phyloP scores from a whole-genome alignment of 2,329 filamentous ascomycete species.

The Pseudocercospora macadamiae region DNA sequence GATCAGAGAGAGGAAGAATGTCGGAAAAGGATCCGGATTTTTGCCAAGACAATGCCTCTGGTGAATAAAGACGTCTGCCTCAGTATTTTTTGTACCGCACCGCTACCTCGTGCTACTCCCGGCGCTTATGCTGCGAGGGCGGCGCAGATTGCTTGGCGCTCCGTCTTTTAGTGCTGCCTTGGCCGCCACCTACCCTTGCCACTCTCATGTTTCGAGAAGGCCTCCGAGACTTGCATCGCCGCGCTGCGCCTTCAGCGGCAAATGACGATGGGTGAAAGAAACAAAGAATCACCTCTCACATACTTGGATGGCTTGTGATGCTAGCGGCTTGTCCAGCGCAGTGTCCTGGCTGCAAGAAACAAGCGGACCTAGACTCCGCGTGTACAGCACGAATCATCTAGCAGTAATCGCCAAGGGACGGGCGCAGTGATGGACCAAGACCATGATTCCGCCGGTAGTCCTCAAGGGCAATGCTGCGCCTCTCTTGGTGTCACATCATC shows the following conservation, averaged over 20 bases:
- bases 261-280: background rate
- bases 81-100: background rate
- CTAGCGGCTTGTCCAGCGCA: constrained; percentile 6
- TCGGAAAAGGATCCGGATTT: background rate
- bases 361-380: constrained; percentile 7
- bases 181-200: constrained; percentile 7
- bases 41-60: background rate
- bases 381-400: constrained; percentile 11
- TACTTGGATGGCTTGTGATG: constrained; percentile 4
- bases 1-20: too few species aligned
- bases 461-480: constrained; percentile 17
- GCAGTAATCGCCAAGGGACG: constrained; percentile 14
- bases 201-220: background rate
- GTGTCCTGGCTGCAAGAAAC: background rate
- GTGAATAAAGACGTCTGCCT: background rate
- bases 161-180: constrained; percentile 17
- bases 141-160: constrained; percentile 6
- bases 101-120: background rate
- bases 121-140: constrained; percentile 1
- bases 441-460: constrained; percentile 8
- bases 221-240: background rate
- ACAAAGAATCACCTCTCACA: constrained; percentile 13
- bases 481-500: constrained; percentile 13
- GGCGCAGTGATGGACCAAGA: constrained; percentile 14
- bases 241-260: too few species aligned